These are phyloP conservation scores for Teratosphaeria viscida DNA, from an alignment of 2,329 filamentous ascomycete genomes.

Conservation along the genomic window DNA sequence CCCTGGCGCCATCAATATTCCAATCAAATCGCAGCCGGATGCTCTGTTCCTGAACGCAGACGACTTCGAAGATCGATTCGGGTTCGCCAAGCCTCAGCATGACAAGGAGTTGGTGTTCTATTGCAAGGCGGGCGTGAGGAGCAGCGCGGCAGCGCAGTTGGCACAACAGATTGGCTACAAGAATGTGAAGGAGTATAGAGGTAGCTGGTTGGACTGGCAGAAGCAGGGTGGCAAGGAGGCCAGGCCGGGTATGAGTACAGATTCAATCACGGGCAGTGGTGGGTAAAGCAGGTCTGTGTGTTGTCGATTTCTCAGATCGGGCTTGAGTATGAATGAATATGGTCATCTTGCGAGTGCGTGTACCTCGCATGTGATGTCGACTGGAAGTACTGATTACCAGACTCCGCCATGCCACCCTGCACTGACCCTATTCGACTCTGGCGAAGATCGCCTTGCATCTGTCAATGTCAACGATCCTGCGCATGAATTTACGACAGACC, in stretches of 20 bases:
- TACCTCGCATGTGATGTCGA: background rate
- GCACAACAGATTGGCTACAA: conserved; percentile 68
- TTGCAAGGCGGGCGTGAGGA: conserved; percentile 84
- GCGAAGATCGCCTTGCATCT: background rate
- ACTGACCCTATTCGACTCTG: background rate
- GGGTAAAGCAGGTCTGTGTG: background rate
- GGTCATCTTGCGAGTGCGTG: background rate
- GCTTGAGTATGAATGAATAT: background rate
- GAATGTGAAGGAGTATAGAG: conserved; percentile 60
- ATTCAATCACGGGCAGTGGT: background rate
- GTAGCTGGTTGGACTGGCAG: conserved; percentile 77
- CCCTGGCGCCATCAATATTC: conserved; percentile 72
- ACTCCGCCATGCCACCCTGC: background rate
- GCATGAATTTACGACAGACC: background rate
- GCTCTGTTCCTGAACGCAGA: conserved; percentile 63
- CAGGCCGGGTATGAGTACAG: conserved; percentile 1
- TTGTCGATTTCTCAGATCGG: background rate
- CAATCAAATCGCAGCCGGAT: conserved; percentile 66
- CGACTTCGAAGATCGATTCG: conserved; percentile 76
- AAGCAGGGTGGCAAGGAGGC: conserved; percentile 52
- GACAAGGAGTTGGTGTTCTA: conserved; percentile 64
- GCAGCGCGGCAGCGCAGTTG: conserved; percentile 63
- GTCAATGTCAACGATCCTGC: background rate
- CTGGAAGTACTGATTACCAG: background rate
- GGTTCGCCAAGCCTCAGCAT: conserved; percentile 57